These are phyloP conservation scores for Solanum appendiculatum DNA, from an alignment of 257 asterid genomes.

Conservation along the genomic window DNA sequence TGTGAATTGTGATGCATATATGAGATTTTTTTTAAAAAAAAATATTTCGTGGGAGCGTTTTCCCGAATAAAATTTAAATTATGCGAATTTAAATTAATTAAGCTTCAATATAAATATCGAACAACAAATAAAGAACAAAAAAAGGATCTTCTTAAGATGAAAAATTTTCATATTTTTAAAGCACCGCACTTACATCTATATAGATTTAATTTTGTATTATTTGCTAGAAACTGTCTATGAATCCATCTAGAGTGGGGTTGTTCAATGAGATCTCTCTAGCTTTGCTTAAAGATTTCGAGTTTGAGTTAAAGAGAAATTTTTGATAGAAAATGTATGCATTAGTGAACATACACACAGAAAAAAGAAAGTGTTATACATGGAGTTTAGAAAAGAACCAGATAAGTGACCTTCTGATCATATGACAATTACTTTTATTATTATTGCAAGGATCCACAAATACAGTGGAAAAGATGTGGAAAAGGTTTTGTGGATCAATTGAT, in stretches of 20 bases:
- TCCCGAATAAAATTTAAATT: neutral
- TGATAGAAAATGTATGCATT: rapidly evolving
- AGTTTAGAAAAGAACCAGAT: rapidly evolving
- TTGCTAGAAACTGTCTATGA: neutral
- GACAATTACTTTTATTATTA: neutral
- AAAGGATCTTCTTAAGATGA: neutral
- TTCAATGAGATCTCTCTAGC: neutral
- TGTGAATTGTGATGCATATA: neutral
- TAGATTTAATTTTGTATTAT: neutral
- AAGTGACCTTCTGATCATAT: neutral
- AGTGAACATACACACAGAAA: neutral
- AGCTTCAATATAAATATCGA: neutral
- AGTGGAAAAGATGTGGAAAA: too few relatives aligned
- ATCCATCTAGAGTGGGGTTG: neutral
- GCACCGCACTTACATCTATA: neutral
- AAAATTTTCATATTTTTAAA: neutral
- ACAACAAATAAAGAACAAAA: neutral
- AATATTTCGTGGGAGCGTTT: neutral
- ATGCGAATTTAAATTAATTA: rapidly evolving
- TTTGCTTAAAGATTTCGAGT: neutral
- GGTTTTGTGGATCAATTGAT: too few relatives aligned
- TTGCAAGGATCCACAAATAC: too few relatives aligned
- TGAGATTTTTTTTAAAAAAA: neutral
- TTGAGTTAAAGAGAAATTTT: rapidly evolving
- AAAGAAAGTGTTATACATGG: neutral